A percentile compares a stretch with the other conserved stretches of the same genome.
Conservation (phyloP, 305 asterid genomes). For the Salvia sclarea region DNA sequence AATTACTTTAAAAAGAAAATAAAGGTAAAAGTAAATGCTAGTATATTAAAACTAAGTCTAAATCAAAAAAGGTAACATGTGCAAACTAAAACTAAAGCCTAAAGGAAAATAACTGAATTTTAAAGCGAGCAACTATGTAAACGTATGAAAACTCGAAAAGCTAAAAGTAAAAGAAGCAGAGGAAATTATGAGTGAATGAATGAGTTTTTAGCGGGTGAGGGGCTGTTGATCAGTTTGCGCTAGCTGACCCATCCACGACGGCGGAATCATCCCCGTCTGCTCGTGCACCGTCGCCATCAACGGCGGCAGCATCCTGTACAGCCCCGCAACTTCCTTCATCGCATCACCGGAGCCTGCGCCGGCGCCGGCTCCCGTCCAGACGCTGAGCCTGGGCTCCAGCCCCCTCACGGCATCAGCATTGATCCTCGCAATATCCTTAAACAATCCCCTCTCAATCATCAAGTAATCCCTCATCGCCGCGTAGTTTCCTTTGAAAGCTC, state of each 20-base stretch:
- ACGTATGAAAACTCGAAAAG: too few relatives aligned
- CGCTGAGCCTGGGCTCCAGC: conserved; percentile 51
- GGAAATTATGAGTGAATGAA: too few relatives aligned
- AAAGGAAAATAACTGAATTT: too few relatives aligned
- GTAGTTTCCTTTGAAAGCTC: conserved; percentile 46
- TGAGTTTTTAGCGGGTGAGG: too few relatives aligned
- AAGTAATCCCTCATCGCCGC: conserved; percentile 45
- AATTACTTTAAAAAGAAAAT: too few relatives aligned
- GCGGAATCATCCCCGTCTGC: conserved; percentile 62
- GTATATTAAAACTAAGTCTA: too few relatives aligned
- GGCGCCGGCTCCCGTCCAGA: conserved; percentile 31
- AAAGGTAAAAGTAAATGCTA: too few relatives aligned
- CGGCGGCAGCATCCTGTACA: conserved; percentile 52
- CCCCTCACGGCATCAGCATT: conserved; percentile 45
- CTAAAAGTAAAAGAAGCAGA: too few relatives aligned
- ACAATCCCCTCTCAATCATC: conserved; percentile 47
- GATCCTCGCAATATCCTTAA: conserved; percentile 47
- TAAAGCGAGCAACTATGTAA: too few relatives aligned
- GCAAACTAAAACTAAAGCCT: too few relatives aligned
- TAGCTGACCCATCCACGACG: conserved; percentile 51
- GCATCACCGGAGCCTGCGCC: conserved; percentile 22
- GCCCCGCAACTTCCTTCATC: conserved; percentile 47
- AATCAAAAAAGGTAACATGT: too few relatives aligned
- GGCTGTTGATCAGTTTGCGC: not conserved
- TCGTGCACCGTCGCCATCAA: conserved; percentile 52